phyloP scores from a whole-genome alignment of 495 filamentous ascomycete species.

The Elasticomyces elasticus region DNA sequence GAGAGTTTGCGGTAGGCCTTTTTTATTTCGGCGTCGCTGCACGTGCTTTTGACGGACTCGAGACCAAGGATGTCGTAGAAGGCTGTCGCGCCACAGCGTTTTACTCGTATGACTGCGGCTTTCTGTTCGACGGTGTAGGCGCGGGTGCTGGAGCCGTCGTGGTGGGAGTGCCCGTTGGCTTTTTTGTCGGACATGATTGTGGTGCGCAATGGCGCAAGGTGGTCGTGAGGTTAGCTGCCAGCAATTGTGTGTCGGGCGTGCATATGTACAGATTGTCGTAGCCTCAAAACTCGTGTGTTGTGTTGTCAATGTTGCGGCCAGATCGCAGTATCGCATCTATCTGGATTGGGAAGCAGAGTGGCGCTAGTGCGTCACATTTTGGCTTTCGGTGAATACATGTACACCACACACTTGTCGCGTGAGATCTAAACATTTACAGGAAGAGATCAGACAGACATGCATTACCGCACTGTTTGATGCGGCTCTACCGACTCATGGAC shows the following conservation, averaged over 20 bases:
- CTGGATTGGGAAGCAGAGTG: not conserved
- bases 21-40: constrained; percentile 74
- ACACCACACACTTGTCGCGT: too few species aligned
- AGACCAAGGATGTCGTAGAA: constrained; percentile 86
- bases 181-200: constrained; percentile 35
- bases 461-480: too few species aligned
- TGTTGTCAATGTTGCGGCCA: not conserved
- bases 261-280: not conserved
- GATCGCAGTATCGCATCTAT: constrained; percentile 3
- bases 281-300: not conserved
- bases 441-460: too few species aligned
- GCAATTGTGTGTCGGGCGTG: not conserved
- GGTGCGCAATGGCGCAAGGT: not conserved
- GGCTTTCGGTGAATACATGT: too few species aligned
- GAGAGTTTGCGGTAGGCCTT: constrained; percentile 89
- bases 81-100: constrained; percentile 68
- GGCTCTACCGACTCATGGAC: too few species aligned
- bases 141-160: constrained; percentile 85
- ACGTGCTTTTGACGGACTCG: constrained; percentile 47
- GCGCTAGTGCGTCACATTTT: too few species aligned
- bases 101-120: constrained; percentile 75
- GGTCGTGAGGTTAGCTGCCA: not conserved
- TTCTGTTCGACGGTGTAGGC: constrained; percentile 86
- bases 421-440: too few species aligned
- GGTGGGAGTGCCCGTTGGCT: constrained; percentile 61